Base-by-base conservation (phyloP, 1,139 yeast genomes). In the Debaryomyces nepalensis region DNA sequence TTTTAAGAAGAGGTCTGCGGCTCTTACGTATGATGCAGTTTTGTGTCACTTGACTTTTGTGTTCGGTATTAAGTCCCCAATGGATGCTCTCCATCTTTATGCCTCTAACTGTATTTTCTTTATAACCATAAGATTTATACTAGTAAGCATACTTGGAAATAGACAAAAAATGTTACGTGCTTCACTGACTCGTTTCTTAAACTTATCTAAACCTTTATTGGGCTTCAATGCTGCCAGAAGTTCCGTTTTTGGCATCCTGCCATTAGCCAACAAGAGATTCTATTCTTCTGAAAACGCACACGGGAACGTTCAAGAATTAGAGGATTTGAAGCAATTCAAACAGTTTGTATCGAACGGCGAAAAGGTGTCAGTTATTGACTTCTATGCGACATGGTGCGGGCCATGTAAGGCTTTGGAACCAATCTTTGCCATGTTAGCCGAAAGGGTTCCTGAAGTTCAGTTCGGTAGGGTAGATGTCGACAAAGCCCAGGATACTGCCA, bases 371-470 rank as follows among this genome's bases (percentile, higher is more conserved):
- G 66, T 71, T 3, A 58, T 71, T 32, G 77, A 71, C 46, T 71
- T 70, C 49, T 68, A 69, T 51, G 76, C 77, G 36, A 66, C 72
- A 3, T 71, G 77, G 77, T 71, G 77, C 54, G 76, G 75, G 2
- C 77, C 77, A 7, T 71, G 77, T 45, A 71, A 70, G 50, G 73
- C 73, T 9, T 55, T 71, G 38, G 73, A 68, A 37, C 77, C 76
- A 4, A 58, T 69, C n/a, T 61, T 69, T 40, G 64, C 57, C 22
- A 53, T 54, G 30, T 59, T 70, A 50, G 63, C 74, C 12, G 63
- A 60, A 42, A 60, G 55, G 64, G 68, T 48, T 54, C 79, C 70
- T 41, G 67, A 64, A 43, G 74, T 67, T 3, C 57, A 60, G 39
- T 71, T 71, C 47, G 70, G 66, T 14, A 59, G 73, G 49, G 70